Evolutionary conservation across 2,329 filamentous ascomycete species (phyloP), one percentile per base, ranked within the genome.

Genomic region (Reticulascus tulasneorum): DNA sequence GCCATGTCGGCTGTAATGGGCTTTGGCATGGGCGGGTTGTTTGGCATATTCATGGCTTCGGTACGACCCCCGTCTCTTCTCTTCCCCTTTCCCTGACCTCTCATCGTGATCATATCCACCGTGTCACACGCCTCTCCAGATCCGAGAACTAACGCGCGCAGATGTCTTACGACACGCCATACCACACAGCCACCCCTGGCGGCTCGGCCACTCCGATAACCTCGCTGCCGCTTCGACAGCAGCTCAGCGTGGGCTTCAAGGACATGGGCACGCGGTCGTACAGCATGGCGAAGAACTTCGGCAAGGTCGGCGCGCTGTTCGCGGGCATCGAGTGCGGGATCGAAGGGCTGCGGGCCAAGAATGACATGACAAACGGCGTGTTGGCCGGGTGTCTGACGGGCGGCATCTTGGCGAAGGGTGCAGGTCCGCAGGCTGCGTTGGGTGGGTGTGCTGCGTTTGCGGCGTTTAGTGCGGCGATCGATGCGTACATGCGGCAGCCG

Each of bases 91-190:
- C 15, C 24, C 18, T 25, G 37, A 23, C 23, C 32, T 31, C 27
- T 36, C 36, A 33, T 33, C 33, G 17, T 10, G 26, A 12, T 27
- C 17, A 19, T 21, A n/a, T 5, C 15, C 9, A n/a, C n/a, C 12
- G 12, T 4, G 4, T 15, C n/a, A n/a, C n/a, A n/a, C n/a, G n/a
- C n/a, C n/a, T n/a, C n/a, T n/a, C n/a, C n/a, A n/a, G n/a, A n/a
- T n/a, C n/a, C n/a, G n/a, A n/a, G n/a, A 30, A 20, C 30, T 19
- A 20, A 38, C 30, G 13, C 3, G 9, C 31, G 33, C 42, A 94
- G 88, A 98, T 98, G 93, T 84, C 88, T 64, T 98, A 98, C 76
- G 93, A 98, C 60, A 96, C 90, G 0, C 86, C 91, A 40, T 83
- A 89, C 64, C 84, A 77, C 59, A 67, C 60, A 21, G 53, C 63